These are phyloP conservation scores for Coffea humblotiana DNA, from an alignment of 305 asterid species.

Conservation along the genomic window DNA sequence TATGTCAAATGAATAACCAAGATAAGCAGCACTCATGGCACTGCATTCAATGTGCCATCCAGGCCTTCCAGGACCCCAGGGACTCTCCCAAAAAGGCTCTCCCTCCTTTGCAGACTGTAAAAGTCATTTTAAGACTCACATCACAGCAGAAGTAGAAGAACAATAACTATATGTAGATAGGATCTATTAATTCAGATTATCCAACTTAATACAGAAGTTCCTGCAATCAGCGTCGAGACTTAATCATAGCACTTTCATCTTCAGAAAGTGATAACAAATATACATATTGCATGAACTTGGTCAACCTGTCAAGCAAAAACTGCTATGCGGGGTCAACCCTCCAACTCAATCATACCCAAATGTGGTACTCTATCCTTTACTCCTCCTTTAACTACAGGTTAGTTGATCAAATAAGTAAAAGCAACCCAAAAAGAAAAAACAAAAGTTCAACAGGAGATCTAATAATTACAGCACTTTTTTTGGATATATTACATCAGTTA, in stretches of 20 bases:
- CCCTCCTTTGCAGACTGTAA: conserved; percentile 94
- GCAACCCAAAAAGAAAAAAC: background rate
- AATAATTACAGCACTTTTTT: background rate
- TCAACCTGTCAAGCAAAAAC: background rate
- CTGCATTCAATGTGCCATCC: conserved; percentile 99
- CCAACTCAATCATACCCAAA: background rate
- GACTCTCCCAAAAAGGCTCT: conserved; percentile 97
- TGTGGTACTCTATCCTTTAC: background rate
- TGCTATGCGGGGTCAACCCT: background rate
- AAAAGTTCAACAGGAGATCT: too few species aligned
- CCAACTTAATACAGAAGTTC: background rate
- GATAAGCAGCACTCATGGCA: conserved; percentile 96
- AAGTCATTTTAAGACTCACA: conserved; percentile 11
- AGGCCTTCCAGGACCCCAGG: conserved; percentile 99
- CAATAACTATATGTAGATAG: background rate
- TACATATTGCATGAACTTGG: background rate
- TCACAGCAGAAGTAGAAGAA: background rate
- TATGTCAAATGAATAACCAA: conserved; percentile 85
- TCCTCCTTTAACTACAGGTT: background rate
- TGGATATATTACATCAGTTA: background rate
- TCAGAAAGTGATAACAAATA: background rate
- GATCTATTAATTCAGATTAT: background rate
- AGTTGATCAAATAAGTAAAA: background rate
- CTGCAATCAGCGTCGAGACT: background rate
- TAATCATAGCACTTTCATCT: background rate